Percentiles rank a stretch among this genome's conserved stretches.
Evolutionary conservation across 2,329 filamentous ascomycete genomes (phyloP).

Genomic region (Tolypocladium endophyticum): DNA sequence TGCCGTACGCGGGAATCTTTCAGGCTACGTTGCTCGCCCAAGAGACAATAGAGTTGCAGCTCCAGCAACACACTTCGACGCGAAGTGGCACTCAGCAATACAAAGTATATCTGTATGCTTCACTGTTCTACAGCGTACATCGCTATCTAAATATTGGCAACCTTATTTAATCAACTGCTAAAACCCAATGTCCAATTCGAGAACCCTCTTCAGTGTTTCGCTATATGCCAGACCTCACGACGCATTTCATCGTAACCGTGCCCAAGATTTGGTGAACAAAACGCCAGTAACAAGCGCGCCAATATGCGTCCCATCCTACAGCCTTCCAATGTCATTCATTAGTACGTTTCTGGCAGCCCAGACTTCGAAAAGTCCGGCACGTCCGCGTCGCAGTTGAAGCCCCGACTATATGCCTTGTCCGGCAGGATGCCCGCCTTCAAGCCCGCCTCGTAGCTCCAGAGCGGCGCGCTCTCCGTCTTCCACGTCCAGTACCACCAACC

Average conservation of each 20-base stretch:
- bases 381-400: constrained; percentile 56
- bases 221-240: not conserved
- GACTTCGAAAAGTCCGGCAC: constrained; percentile 40
- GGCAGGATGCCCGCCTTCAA: constrained; percentile 72
- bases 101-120: not conserved
- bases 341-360: constrained; percentile 40
- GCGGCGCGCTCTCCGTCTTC: constrained; percentile 74
- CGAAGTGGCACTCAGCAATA: not conserved
- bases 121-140: not conserved
- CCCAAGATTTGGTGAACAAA: not conserved
- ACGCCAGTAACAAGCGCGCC: not conserved
- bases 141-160: not conserved
- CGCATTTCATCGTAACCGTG: not conserved
- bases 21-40: not conserved
- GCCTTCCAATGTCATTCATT: constrained; percentile 1
- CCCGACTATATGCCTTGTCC: constrained; percentile 55
- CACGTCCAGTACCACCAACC: constrained; percentile 99
- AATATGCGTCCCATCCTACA: not conserved
- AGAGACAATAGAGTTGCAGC: too few relatives aligned
- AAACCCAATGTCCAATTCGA: not conserved
- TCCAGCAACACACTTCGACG: too few relatives aligned
- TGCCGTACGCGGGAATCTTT: not conserved
- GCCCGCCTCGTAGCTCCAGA: constrained; percentile 89
- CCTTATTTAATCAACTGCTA: not conserved
- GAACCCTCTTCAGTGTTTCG: not conserved